Percentiles rank a stretch among this genome's conserved stretches.
phyloP scores from a whole-genome alignment of 2,329 filamentous ascomycete genomes.

The Cladosporium halotolerans region DNA sequence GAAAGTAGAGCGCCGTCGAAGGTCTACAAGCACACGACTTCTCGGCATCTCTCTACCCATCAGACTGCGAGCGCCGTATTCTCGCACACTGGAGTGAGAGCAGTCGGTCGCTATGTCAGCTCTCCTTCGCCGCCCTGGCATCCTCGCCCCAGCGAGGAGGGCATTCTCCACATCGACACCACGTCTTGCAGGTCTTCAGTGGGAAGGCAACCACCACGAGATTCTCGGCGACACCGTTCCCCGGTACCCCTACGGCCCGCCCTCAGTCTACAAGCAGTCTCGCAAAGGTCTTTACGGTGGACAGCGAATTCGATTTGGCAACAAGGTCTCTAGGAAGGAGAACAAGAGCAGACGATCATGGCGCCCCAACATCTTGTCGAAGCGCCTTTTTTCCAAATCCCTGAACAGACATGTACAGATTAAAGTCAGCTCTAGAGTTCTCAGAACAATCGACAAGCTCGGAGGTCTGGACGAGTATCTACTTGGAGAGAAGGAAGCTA shows the following conservation, averaged over 20 bases:
- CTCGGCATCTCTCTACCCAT: neutral
- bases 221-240: conserved; percentile 32
- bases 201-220: conserved; percentile 27
- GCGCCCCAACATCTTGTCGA: conserved; percentile 65
- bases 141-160: conserved; percentile 15
- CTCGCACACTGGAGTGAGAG: neutral
- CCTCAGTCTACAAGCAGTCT: conserved; percentile 70
- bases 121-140: conserved; percentile 20
- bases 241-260: conserved; percentile 65
- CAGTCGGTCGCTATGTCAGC: conserved; percentile 18
- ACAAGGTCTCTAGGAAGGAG: conserved; percentile 63
- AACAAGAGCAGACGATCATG: conserved; percentile 67
- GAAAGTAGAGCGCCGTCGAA: neutral
- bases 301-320: conserved; percentile 69
- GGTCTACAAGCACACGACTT: neutral
- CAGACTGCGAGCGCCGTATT: neutral
- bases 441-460: conserved; percentile 64
- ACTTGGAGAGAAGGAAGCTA: conserved; percentile 66
- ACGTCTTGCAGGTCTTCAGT: conserved; percentile 23
- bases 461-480: conserved; percentile 91
- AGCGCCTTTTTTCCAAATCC: conserved; percentile 59
- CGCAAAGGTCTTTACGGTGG: conserved; percentile 53
- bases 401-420: conserved; percentile 60
- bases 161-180: conserved; percentile 27
- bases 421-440: conserved; percentile 62